A percentile compares a stretch with the other conserved stretches of the same genome.
phyloP scores from a whole-genome alignment of 148 eudicot genomes.

The Diospyros lotus region DNA sequence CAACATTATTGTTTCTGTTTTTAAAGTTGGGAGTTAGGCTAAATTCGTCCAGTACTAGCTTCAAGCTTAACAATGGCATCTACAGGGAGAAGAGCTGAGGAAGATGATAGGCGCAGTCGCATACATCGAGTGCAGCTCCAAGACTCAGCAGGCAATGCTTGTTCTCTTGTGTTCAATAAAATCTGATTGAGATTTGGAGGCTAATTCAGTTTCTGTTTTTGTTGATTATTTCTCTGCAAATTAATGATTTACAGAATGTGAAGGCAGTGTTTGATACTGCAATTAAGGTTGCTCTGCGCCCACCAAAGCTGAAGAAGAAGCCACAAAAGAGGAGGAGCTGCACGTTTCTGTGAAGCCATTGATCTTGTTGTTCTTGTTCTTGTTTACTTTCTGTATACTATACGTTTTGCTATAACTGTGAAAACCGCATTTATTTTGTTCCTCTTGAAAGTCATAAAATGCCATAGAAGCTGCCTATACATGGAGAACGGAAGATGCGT shows the following conservation, averaged over 20 bases:
- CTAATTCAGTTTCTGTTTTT: neutral
- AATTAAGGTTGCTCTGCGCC: constrained; percentile 54
- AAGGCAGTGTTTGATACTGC: constrained; percentile 62
- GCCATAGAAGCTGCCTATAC: no score
- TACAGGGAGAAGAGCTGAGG: constrained; percentile 59
- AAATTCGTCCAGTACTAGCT: no score
- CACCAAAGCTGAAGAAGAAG: constrained; percentile 55
- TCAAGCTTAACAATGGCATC: neutral
- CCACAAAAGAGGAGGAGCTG: constrained; percentile 28
- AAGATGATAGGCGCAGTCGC: constrained; percentile 57
- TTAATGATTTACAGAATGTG: constrained; percentile 45
- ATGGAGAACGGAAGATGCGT: no score
- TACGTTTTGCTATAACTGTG: no score
- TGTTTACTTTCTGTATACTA: no score
- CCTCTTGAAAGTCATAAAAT: no score
- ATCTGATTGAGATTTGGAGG: neutral
- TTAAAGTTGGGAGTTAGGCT: neutral
- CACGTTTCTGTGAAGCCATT: constrained; percentile 21
- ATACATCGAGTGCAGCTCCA: constrained; percentile 66
- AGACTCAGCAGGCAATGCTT: constrained; percentile 53
- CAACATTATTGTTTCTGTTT: neutral
- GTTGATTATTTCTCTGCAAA: neutral
- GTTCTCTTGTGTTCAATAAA: neutral
- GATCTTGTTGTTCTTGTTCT: no score
- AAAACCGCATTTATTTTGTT: no score